Evolutionary conservation across 208 protist species (phyloP).

Genomic region (Blastocrithidia nonstop): DNA sequence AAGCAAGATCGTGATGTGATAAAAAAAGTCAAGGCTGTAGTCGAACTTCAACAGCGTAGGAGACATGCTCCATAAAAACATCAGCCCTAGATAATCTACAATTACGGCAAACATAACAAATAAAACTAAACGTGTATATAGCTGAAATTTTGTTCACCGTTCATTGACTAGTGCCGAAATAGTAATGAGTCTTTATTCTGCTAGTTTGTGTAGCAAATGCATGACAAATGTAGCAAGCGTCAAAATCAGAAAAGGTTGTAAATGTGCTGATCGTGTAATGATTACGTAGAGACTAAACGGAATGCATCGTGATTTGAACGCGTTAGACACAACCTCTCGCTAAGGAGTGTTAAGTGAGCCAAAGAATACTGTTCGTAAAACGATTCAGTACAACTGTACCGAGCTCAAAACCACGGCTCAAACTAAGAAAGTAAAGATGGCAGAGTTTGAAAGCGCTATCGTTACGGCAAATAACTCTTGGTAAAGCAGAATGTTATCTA

Average conservation of each 20-base stretch:
- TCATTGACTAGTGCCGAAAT: too few species aligned
- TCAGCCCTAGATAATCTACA: too few species aligned
- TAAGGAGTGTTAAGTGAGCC: conserved; percentile 33
- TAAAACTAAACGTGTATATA: too few species aligned
- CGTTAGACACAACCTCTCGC: conserved; percentile 10
- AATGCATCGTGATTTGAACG: conserved; percentile 15
- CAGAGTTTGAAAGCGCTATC: conserved; percentile 48
- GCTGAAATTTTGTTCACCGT: too few species aligned
- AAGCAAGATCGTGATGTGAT: conserved; percentile 11
- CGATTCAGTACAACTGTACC: conserved; percentile 16
- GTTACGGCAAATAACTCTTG: conserved; percentile 42
- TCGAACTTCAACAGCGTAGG: too few species aligned
- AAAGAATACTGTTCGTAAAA: conserved; percentile 39
- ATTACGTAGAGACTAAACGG: conserved; percentile 22
- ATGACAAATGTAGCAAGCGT: conserved; percentile 22
- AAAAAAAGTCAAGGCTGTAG: too few species aligned
- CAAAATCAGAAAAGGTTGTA: conserved; percentile 13
- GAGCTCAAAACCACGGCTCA: conserved; percentile 23
- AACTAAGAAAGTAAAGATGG: conserved; percentile 29
- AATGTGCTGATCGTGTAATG: conserved; percentile 10
- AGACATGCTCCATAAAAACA: too few species aligned
- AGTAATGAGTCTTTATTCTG: conserved; percentile 38
- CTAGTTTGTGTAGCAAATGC: conserved; percentile 42
- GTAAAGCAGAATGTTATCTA: conserved; percentile 50
- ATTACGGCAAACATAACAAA: too few species aligned